These are phyloP conservation scores for Ascoidea rubescens DNA, from an alignment of 805 yeast genomes.

Conservation along the genomic window DNA sequence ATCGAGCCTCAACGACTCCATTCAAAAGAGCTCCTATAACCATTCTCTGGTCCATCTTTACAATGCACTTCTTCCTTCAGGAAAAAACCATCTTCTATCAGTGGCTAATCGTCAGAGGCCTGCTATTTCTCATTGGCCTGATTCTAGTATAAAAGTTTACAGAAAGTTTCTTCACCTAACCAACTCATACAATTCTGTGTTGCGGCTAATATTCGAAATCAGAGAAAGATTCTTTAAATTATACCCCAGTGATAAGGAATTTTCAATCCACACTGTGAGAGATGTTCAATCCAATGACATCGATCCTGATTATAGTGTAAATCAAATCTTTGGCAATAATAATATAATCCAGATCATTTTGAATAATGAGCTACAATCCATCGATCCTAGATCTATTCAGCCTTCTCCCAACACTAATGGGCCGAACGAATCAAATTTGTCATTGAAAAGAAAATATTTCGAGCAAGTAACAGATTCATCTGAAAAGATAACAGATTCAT, in stretches of 20 bases:
- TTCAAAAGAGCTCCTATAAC: neutral
- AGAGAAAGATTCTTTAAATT: slow-evolving; percentile 20
- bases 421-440: neutral
- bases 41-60: neutral
- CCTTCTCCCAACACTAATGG: neutral
- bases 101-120: neutral
- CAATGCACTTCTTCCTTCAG: neutral
- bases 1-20: neutral
- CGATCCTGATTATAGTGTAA: slow-evolving; percentile 27
- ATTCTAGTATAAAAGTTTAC: neutral
- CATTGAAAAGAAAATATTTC: neutral
- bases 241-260: slow-evolving; percentile 23
- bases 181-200: slow-evolving; percentile 15
- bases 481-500: too few species aligned
- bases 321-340: slow-evolving; percentile 20
- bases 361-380: too few species aligned
- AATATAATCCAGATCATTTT: neutral
- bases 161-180: slow-evolving; percentile 27
- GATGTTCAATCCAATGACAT: slow-evolving; percentile 26
- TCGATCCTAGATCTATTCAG: neutral
- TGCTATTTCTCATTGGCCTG: neutral
- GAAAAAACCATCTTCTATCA: neutral
- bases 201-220: slow-evolving; percentile 20
- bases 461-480: too few species aligned
- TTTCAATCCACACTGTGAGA: slow-evolving; percentile 24